These are phyloP conservation scores for Volutella citrinella DNA, from an alignment of 2,329 filamentous ascomycete genomes.

Conservation along the genomic window DNA sequence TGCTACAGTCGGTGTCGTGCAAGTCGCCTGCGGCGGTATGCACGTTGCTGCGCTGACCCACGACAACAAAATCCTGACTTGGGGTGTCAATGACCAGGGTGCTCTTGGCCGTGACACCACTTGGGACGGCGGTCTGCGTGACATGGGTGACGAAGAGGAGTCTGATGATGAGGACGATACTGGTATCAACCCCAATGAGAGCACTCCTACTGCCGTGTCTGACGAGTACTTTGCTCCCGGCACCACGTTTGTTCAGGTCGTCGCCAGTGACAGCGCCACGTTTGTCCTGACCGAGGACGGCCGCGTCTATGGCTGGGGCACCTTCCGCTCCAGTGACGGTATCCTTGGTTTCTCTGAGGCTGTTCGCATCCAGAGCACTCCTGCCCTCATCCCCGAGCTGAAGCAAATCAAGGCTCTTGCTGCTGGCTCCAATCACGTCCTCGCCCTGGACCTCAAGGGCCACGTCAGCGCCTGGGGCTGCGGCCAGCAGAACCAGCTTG, in stretches of 20 bases:
- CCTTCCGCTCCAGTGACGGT: constrained; percentile 66
- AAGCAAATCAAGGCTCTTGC: constrained; percentile 64
- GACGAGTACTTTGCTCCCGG: constrained; percentile 57
- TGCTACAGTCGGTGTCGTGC: constrained; percentile 70
- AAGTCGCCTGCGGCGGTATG: constrained; percentile 78
- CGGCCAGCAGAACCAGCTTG: constrained; percentile 64
- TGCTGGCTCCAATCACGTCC: constrained; percentile 67
- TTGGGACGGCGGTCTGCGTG: constrained; percentile 62
- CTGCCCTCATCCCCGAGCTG: constrained; percentile 56
- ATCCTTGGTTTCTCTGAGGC: constrained; percentile 61
- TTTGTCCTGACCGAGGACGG: constrained; percentile 76
- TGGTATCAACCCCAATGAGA: constrained; percentile 69
- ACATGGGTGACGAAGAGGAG: constrained; percentile 53
- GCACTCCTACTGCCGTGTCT: constrained; percentile 61
- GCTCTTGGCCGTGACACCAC: constrained; percentile 73
- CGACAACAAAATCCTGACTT: constrained; percentile 79
- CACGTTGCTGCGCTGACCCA: constrained; percentile 73
- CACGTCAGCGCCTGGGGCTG: constrained; percentile 70
- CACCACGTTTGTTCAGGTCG: constrained; percentile 61
- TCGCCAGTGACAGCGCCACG: constrained; percentile 70
- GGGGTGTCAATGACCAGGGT: constrained; percentile 85
- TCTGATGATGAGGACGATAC: constrained; percentile 59
- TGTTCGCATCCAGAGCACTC: constrained; percentile 48
- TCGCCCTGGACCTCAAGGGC: constrained; percentile 64
- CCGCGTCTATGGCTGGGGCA: constrained; percentile 79